Conservation (phyloP, 2,329 filamentous ascomycete species). For the Sarocladium oryzae region DNA sequence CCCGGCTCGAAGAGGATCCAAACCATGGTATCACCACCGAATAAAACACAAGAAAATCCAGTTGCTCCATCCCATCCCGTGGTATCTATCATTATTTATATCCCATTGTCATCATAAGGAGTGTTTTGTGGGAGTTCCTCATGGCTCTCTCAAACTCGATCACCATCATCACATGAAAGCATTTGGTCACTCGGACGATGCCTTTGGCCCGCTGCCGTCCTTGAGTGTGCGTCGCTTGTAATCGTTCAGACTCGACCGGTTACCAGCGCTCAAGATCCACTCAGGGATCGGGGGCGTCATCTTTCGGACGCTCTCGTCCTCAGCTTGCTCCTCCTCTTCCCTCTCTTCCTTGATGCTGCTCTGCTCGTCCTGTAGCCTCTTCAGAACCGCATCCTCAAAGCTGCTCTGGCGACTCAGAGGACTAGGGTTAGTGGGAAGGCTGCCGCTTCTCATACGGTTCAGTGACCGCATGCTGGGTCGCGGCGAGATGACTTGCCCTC, state of each 20-base stretch:
- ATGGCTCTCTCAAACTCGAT: not conserved
- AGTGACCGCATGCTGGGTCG: constrained; percentile 44
- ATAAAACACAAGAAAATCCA: not conserved
- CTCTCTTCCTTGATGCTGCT: constrained; percentile 19
- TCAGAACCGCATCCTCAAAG: constrained; percentile 37
- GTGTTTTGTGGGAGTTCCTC: no score
- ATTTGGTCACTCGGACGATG: not conserved
- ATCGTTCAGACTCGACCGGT: constrained; percentile 40
- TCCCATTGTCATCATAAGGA: constrained; percentile 2
- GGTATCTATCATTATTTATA: constrained; percentile 4
- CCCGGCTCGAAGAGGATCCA: not conserved
- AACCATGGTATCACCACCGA: not conserved
- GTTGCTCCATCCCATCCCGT: not conserved
- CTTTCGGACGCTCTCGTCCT: constrained; percentile 40
- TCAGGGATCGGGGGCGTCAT: constrained; percentile 51
- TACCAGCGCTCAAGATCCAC: constrained; percentile 51
- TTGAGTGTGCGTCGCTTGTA: constrained; percentile 24
- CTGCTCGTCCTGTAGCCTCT: constrained; percentile 16
- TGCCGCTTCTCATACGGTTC: constrained; percentile 49
- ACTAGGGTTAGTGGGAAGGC: constrained; percentile 37
- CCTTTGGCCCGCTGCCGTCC: not conserved
- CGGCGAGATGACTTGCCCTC: constrained; percentile 56
- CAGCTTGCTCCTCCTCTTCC: constrained; percentile 18
- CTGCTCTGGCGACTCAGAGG: constrained; percentile 45
- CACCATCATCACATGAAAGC: not conserved